Evolutionary conservation across 306 rosid genomes (phyloP), one percentile per base, ranked within the genome.

Genomic region (Quercus bicolor): DNA sequence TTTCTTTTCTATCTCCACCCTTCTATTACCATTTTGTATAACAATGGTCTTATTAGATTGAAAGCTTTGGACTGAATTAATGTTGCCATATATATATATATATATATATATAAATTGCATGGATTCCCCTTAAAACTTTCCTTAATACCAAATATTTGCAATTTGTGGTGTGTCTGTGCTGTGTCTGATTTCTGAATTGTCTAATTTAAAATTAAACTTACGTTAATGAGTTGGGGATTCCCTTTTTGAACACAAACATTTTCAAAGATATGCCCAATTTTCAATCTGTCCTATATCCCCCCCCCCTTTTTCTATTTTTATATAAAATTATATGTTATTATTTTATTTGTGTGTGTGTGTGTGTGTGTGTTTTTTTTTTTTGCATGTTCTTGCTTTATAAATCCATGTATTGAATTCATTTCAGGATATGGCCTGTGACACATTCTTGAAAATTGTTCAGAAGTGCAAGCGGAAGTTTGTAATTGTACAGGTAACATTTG

Each of bases 371-470:
- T 28, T 28, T 20, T 24, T 24, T 20, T 10, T 12, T 43, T 26
- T 61, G 12, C 60, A n/a, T 56, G 69, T 70, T 43, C 18, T 29
- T 57, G 45, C 56, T 26, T 57, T 18, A 48, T 72, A 64, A 11
- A 15, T 16, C 55, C 56, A 5, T 68, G 19, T 43, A 71, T 59
- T 51, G 5, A 68, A 18, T 72, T 16, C 74, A 21, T 79, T 88
- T 80, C 90, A 95, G 98, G 98, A 95, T 87, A 95, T 95, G 98
- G 98, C 98, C 3, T 95, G 98, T 31, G 98, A 95, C 84, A 95
- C 98, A 29, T 95, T 95, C 84, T 65, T 95, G 81, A 95, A 95
- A 87, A 95, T 95, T 56, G 98, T 95, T 74, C 97, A 91, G 85
- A 95, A 92, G 87, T 95, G 98, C 86, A 95, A 91, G 89, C 97